Percentiles rank a stretch among this genome's conserved stretches.
Conservation (phyloP, 495 filamentous ascomycete species). For the Podospora pseudoanserina region DNA sequence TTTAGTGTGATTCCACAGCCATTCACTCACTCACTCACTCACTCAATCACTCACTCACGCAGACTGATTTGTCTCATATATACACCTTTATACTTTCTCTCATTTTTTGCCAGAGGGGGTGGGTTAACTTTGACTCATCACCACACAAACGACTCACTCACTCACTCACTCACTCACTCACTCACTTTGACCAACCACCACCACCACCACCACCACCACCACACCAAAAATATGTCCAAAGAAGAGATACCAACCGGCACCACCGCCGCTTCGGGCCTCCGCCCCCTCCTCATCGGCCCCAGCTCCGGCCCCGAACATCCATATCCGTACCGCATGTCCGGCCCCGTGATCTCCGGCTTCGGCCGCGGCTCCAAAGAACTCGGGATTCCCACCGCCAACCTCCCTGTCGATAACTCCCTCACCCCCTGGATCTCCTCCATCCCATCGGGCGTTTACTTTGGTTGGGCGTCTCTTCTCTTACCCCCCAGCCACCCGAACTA, state of each 20-base stretch:
- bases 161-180: too few relatives aligned
- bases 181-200: neutral
- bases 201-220: neutral
- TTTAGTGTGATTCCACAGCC: neutral
- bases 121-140: too few relatives aligned
- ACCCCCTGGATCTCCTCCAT: constrained; percentile 68
- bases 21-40: neutral
- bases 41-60: neutral
- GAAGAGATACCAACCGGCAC: neutral
- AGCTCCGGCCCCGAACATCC: constrained; percentile 67
- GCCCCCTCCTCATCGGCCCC: constrained; percentile 64
- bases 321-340: constrained; percentile 76
- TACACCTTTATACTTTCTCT: too few relatives aligned
- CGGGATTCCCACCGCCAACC: constrained; percentile 95
- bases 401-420: constrained; percentile 66
- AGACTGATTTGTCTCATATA: too few relatives aligned
- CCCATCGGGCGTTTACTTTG: constrained; percentile 84
- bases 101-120: too few relatives aligned
- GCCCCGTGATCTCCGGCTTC: constrained; percentile 86
- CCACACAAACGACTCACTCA: neutral
- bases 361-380: constrained; percentile 92
- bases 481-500: constrained; percentile 40
- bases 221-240: neutral
- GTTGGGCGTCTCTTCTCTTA: constrained; percentile 69
- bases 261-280: constrained; percentile 22